Percentiles rank a stretch among this genome's conserved stretches.
Conservation (phyloP, 768 basidiomycete species). For the Tephrocybe rancida region DNA sequence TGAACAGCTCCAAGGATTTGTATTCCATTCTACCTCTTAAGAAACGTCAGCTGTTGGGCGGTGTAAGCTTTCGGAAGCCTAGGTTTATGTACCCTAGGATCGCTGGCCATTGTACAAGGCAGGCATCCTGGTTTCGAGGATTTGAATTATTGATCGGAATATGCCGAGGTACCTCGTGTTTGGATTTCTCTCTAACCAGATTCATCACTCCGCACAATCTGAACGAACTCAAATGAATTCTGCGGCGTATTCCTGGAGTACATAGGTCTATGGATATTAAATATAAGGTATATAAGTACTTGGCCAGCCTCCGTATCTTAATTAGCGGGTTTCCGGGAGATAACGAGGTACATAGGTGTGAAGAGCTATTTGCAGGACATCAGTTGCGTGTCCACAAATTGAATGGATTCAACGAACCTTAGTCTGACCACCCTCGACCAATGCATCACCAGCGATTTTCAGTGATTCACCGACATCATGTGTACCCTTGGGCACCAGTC, state of each 20-base stretch:
- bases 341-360: constrained; percentile 83
- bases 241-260: background rate
- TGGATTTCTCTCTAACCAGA: constrained; percentile 15
- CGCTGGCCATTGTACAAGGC: constrained; percentile 40
- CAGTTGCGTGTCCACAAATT: background rate
- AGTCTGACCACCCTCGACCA: constrained; percentile 83
- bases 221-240: no score
- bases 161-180: constrained; percentile 34
- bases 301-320: constrained; percentile 15
- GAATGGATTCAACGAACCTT: constrained; percentile 56
- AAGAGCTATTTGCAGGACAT: constrained; percentile 57
- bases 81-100: constrained; percentile 69
- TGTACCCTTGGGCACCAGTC: constrained; percentile 91
- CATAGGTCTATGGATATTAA: constrained; percentile 17
- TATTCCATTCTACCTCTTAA: constrained; percentile 42
- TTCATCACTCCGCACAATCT: no score
- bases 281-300: constrained; percentile 14
- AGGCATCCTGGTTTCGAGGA: constrained; percentile 17
- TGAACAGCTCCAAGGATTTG: constrained; percentile 6
- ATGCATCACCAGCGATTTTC: constrained; percentile 75
- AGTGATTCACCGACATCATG: constrained; percentile 87
- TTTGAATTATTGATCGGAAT: constrained; percentile 22
- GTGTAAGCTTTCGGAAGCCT: constrained; percentile 67
- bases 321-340: constrained; percentile 58
- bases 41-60: constrained; percentile 61